A percentile compares a stretch with the other conserved stretches of the same genome.
These are phyloP conservation scores for Arthrinium puccinioides DNA, from an alignment of 2,329 filamentous ascomycete species.

Conservation along the genomic window DNA sequence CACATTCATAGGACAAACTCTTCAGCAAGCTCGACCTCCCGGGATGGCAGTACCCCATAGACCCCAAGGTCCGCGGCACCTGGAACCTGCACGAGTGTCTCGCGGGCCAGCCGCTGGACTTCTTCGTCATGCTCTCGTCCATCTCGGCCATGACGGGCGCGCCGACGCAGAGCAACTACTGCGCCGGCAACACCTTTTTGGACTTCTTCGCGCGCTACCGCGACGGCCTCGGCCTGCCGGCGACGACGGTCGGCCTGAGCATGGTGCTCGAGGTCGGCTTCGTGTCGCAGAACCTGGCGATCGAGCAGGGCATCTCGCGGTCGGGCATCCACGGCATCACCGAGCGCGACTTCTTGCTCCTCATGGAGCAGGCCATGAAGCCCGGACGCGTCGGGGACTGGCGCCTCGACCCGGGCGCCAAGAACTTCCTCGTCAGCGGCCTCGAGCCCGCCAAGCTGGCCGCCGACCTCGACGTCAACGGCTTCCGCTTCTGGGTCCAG, in stretches of 20 bases:
- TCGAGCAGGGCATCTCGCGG: conserved; percentile 9
- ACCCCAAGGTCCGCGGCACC: conserved; percentile 33
- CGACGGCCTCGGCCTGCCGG: conserved; percentile 4
- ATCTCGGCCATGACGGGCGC: not conserved
- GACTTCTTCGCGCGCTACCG: conserved; percentile 4
- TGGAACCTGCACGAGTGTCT: conserved; percentile 31
- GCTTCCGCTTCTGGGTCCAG: conserved; percentile 9
- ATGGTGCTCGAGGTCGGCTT: conserved; percentile 10
- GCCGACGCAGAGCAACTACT: not conserved
- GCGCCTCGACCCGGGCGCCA: conserved; percentile 7
- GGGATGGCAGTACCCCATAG: conserved; percentile 26
- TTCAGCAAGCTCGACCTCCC: conserved; percentile 28
- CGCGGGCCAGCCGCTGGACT: not conserved
- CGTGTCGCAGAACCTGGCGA: conserved; percentile 8
- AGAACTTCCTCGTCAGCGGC: conserved; percentile 9
- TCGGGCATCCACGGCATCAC: conserved; percentile 9
- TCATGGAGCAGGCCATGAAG: conserved; percentile 9
- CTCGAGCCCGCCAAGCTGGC: conserved; percentile 8
- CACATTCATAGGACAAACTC: conserved; percentile 16
- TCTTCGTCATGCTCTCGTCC: not conserved
- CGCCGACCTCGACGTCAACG: conserved; percentile 8
- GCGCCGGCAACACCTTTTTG: not conserved
- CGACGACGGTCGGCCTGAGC: conserved; percentile 8
- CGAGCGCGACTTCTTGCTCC: conserved; percentile 8
- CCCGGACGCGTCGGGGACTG: conserved; percentile 6